Conservation (phyloP, 2,329 filamentous ascomycete genomes). For the Trichoderma endophyticum region DNA sequence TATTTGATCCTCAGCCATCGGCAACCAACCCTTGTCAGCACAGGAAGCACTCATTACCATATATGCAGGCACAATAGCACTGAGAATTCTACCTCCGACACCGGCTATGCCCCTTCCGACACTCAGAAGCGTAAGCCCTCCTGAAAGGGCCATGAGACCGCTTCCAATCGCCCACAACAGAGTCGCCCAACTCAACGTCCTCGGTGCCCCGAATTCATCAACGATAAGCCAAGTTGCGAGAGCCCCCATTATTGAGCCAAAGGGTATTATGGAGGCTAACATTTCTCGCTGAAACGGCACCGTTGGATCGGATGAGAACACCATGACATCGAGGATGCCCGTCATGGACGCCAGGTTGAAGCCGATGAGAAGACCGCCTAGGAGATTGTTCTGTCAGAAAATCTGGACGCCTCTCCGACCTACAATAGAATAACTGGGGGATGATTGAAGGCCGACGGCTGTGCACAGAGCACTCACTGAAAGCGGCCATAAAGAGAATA, state of each 20-base stretch:
- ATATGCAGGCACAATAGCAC: constrained; percentile 68
- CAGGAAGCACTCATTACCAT: constrained; percentile 35
- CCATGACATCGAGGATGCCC: constrained; percentile 61
- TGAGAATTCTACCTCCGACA: constrained; percentile 70
- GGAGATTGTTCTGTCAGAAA: constrained; percentile 21
- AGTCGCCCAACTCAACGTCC: constrained; percentile 48
- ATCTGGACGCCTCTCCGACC: background rate
- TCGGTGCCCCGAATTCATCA: constrained; percentile 46
- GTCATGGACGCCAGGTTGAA: constrained; percentile 78
- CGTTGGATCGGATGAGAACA: constrained; percentile 62
- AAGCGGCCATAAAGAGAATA: background rate
- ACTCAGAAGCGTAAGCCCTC: constrained; percentile 69
- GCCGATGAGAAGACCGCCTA: constrained; percentile 68
- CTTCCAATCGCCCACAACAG: constrained; percentile 51
- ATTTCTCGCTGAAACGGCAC: constrained; percentile 60
- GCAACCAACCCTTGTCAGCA: background rate
- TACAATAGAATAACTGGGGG: background rate
- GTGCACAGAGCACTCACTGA: background rate
- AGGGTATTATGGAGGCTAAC: constrained; percentile 72
- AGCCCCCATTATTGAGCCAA: constrained; percentile 63
- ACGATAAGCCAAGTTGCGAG: constrained; percentile 50
- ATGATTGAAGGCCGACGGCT: background rate
- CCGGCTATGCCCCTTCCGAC: constrained; percentile 69
- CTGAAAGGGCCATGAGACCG: constrained; percentile 57
- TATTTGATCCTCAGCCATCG: background rate